A percentile compares a stretch with the other conserved stretches of the same genome.
phyloP scores from a whole-genome alignment of 2,329 filamentous ascomycete genomes.

The Colletotrichum musae region DNA sequence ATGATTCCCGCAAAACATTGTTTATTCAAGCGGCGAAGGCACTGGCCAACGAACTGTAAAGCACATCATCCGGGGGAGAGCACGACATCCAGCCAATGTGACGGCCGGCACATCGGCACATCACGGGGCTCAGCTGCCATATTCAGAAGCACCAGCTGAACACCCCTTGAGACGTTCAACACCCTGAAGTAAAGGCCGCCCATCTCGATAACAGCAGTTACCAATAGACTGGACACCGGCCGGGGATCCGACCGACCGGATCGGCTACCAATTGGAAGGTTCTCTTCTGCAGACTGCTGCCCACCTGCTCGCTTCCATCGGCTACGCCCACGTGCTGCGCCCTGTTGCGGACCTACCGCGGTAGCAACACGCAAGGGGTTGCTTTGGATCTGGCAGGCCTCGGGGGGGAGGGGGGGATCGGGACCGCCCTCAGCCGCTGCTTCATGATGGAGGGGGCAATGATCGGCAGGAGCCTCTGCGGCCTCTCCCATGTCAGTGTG shows the following conservation, averaged over 20 bases:
- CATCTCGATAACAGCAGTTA: background rate
- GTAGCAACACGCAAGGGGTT: background rate
- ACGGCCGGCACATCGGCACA: constrained; percentile 3
- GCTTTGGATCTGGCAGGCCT: background rate
- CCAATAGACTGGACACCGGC: constrained; percentile 6
- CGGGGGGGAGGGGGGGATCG: background rate
- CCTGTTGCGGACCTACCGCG: background rate
- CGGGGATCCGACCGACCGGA: constrained; percentile 8
- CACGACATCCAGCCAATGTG: background rate
- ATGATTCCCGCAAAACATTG: background rate
- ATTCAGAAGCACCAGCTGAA: constrained; percentile 4
- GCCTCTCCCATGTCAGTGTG: background rate
- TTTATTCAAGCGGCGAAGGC: background rate
- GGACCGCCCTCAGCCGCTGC: constrained; percentile 13
- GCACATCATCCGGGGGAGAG: background rate
- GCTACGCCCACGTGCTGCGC: constrained; percentile 28
- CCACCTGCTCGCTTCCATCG: background rate
- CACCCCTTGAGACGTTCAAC: background rate
- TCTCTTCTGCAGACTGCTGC: background rate
- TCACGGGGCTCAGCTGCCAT: background rate
- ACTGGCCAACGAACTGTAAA: background rate
- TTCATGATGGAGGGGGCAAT: constrained; percentile 9
- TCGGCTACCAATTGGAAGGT: background rate
- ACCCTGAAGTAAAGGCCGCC: background rate
- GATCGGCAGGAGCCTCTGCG: background rate